phyloP scores from a whole-genome alignment of 768 basidiomycete species.

The Mycena maculata region DNA sequence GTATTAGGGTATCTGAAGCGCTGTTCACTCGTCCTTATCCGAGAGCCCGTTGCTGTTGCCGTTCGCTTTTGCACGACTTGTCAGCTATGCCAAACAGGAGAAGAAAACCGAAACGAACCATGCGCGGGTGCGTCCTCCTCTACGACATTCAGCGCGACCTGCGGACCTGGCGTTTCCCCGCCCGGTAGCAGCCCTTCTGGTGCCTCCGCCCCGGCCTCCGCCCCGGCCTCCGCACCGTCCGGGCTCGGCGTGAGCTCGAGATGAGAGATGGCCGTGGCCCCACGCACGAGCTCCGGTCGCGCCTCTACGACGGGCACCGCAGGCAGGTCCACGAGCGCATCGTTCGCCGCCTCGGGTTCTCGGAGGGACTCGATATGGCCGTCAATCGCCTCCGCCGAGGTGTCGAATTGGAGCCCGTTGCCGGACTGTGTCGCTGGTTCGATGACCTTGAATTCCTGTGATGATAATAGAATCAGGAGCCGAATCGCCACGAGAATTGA shows the following conservation, averaged over 20 bases:
- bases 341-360: slow-evolving; percentile 24
- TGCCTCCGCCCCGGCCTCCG: neutral
- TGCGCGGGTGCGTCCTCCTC: slow-evolving; percentile 13
- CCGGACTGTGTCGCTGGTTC: slow-evolving; percentile 3
- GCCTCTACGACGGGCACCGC: slow-evolving; percentile 36
- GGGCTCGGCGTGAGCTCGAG: slow-evolving; percentile 26
- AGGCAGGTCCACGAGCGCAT: slow-evolving; percentile 24
- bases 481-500: no score
- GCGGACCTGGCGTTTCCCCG: slow-evolving; percentile 36
- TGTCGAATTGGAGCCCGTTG: slow-evolving; percentile 29
- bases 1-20: slow-evolving; percentile 18
- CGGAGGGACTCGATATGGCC: slow-evolving; percentile 31
- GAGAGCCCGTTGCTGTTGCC: slow-evolving; percentile 18
- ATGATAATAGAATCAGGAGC: no score
- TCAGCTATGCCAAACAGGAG: neutral
- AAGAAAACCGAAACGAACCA: slow-evolving; percentile 13
- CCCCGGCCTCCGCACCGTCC: neutral
- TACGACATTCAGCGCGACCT: slow-evolving; percentile 27
- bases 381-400: slow-evolving; percentile 32
- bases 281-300: slow-evolving; percentile 25
- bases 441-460: slow-evolving; percentile 22
- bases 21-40: slow-evolving; percentile 14
- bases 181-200: slow-evolving; percentile 32
- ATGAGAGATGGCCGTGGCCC: slow-evolving; percentile 28
- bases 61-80: slow-evolving; percentile 11